Evolutionary conservation across 768 basidiomycete genomes (phyloP), one percentile per base, ranked within the genome.

Genomic region (Termitomyces sp.): DNA sequence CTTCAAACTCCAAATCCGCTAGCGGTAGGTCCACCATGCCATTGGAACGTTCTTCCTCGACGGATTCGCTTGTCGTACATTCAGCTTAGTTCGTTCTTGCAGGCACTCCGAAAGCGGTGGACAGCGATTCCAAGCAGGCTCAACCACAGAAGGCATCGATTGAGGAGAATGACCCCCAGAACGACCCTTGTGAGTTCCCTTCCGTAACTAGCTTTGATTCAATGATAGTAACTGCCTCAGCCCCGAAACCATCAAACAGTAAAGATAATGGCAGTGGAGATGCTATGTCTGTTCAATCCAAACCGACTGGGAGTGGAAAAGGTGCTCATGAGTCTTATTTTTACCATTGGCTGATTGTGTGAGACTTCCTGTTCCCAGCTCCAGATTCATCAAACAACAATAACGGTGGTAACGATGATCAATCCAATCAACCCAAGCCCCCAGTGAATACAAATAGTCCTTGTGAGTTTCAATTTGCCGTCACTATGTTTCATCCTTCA

Each of bases 11-110:
- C 55, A 60, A 55, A 38, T 45, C 63, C 55, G 63, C 62, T 57
- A 60, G 65, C 65, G 59, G 69, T 68, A 46, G 66, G 29, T 50
- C 29, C 8, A 14, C 10, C 36, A 14, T 59, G n/a, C 36, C 25
- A 9, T 36, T 7, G 17, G 1, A 37, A 51, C 5, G 1, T 14
- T 14, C 10, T 34, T n/a, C 9, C 15, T 3, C 11, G 7, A 17
- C 4, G 8, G 14, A 15, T 32, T 45, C 14, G 1, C 42, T 60
- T 36, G 4, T 25, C 25, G 1, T 40, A 10, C 17, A 31, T 31
- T 46, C 29, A 25, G 46, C 50, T 61, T 40, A 62, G 15, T n/a
- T 9, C 17, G 20, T 57, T 53, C 17, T 34, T 38, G 42, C 57
- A 66, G 65, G 63, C 45, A 47, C 52, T 57, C 56, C 62, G 50